Base-by-base conservation (phyloP, 1,284 basidiomycete species). In the Cutaneotrichosporon mucoides region DNA sequence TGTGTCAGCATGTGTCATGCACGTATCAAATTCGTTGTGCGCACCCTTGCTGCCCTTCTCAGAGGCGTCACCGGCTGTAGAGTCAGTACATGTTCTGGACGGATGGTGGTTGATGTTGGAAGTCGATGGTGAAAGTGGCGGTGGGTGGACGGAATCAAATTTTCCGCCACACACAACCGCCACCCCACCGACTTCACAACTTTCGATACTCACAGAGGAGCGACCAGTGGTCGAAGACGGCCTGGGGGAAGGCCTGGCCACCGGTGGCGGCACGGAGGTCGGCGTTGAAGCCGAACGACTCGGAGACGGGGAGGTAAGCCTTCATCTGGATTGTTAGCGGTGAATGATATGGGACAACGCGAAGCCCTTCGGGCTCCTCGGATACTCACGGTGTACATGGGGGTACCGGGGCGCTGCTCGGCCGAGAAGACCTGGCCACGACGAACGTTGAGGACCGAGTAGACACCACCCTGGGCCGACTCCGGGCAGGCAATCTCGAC, bases 401-500 rank as follows among this genome's bases (percentile, higher is more conserved):
- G 96, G 33, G 96, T 99, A 83, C 96, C 95, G 8, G 88, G 83
- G 74, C 95, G 84, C 82, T 98, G 95, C 82, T 99, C 95, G 81
- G 99, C 91, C 70, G 88, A 90, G 86, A 95, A 94, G 68, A 99
- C 96, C 79, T 96, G 92, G 65, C 95, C 96, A 86, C 96, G 92
- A 79, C 95, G 91, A 84, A 89, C 93, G 88, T 97, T 99, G 81
- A 99, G 82, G 84, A 84, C 69, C 81, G 78, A 79, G 88, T 99
- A 99, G 82, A 99, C 94, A 84, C 96, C 96, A 80, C 96, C 96
- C 72, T 99, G 93, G 68, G 90, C 94, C 75, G 87, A 90, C 81
- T 98, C 94, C 61, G 96, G 96, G 82, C 92, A 95, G 81, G 98
- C 95, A 73, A 99, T 94, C 82, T 99, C 95, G 79, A 98, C 89